Evolutionary conservation across 163 green algal species (phyloP).

Genomic region (Scenedesmus sp.): DNA sequence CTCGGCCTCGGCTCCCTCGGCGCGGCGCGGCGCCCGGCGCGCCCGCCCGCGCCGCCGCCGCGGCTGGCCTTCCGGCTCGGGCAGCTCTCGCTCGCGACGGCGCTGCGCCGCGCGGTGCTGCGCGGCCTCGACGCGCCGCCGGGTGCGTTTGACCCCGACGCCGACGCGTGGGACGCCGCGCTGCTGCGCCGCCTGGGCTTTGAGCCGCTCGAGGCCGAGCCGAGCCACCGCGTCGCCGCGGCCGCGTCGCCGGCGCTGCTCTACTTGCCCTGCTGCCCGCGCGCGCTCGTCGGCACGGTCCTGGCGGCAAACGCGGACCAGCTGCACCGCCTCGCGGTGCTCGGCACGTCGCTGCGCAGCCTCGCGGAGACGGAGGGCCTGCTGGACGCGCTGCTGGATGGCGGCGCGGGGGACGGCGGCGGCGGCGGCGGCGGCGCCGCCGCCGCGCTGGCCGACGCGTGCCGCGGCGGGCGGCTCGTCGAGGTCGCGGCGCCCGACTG

Average conservation of each 20-base stretch:
- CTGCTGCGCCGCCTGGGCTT: conserved; percentile 22
- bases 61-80: conserved; percentile 20
- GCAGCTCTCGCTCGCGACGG: conserved; percentile 7
- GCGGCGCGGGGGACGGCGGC: background rate
- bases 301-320: conserved; percentile 10
- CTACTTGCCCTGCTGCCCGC: conserved; percentile 57
- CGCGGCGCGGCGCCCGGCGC: no score
- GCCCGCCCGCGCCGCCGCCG: background rate
- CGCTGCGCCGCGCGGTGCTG: background rate
- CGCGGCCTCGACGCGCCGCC: background rate
- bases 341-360: conserved; percentile 47
- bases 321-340: conserved; percentile 46
- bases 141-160: conserved; percentile 16
- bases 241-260: conserved; percentile 48
- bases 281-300: conserved; percentile 45
- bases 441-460: background rate
- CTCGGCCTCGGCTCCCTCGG: conserved; percentile 41
- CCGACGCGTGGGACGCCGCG: background rate
- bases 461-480: conserved; percentile 18
- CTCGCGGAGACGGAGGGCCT: conserved; percentile 38
- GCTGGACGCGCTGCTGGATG: conserved; percentile 3
- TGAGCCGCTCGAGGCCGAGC: background rate
- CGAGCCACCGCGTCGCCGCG: background rate
- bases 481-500: conserved; percentile 52
- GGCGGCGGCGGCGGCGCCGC: background rate